Conservation (phyloP, 192 early-diverging fungal species). For the Mortierella claussenii region DNA sequence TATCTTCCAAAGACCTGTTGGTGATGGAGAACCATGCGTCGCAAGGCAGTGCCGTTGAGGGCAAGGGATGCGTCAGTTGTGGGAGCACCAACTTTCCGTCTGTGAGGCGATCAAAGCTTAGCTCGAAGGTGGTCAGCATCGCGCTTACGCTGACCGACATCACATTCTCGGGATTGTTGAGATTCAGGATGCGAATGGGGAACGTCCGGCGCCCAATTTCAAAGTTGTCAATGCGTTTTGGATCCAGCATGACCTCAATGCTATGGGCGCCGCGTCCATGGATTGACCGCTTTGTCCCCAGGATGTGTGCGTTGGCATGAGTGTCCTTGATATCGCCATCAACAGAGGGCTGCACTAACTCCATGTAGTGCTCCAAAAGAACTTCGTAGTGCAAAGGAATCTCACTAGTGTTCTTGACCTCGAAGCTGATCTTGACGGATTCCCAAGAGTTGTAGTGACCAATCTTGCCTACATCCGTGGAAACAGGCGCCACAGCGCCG, state of each 20-base stretch:
- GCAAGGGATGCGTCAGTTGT: constrained; percentile 73
- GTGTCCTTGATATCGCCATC: neutral
- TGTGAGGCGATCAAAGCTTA: constrained; percentile 77
- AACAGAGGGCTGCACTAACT: constrained; percentile 29
- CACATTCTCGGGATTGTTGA: constrained; percentile 71
- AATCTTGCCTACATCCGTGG: constrained; percentile 79
- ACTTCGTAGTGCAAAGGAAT: constrained; percentile 71
- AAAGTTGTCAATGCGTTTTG: constrained; percentile 62
- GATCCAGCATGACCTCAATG: constrained; percentile 74
- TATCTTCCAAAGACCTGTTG: constrained; percentile 81
- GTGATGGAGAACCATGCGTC: constrained; percentile 87
- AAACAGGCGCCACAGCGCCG: constrained; percentile 57
- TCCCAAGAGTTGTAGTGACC: constrained; percentile 81
- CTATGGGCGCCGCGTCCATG: constrained; percentile 38
- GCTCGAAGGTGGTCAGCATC: constrained; percentile 74
- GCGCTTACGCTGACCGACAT: constrained; percentile 63
- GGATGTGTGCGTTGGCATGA: neutral
- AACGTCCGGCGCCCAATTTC: constrained; percentile 60
- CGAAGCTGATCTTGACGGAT: constrained; percentile 66
- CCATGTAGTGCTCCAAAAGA: constrained; percentile 58
- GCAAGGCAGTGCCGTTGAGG: constrained; percentile 65
- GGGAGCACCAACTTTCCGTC: constrained; percentile 79
- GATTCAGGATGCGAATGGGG: constrained; percentile 69
- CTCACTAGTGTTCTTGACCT: constrained; percentile 71
- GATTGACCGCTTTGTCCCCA: constrained; percentile 40